Percentiles rank a stretch among this genome's conserved stretches.
Conservation (phyloP, 495 filamentous ascomycete species). For the Aspergillus diversus region DNA sequence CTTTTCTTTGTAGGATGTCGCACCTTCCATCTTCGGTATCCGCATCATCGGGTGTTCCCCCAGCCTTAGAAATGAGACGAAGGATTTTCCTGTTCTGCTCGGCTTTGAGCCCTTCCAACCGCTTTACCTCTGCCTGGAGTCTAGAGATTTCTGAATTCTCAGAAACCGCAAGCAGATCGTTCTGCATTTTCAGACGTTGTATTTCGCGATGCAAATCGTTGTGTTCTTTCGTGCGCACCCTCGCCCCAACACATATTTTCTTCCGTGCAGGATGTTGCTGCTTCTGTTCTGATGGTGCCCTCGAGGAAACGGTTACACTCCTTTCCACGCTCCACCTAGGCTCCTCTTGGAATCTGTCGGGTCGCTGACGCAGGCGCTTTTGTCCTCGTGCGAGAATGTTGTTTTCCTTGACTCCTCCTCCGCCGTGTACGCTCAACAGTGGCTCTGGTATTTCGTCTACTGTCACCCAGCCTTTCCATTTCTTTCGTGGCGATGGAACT, state of each 20-base stretch:
- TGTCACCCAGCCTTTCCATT: no score
- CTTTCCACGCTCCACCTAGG: no score
- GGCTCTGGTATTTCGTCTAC: no score
- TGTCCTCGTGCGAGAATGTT: no score
- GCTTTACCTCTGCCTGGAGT: slow-evolving; percentile 6
- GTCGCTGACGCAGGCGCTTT: no score
- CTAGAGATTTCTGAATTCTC: slow-evolving; percentile 4
- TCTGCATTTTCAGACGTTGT: background rate
- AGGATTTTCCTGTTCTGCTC: background rate
- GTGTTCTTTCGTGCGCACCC: background rate
- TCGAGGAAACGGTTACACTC: no score
- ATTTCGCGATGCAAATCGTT: background rate
- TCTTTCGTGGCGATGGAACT: no score
- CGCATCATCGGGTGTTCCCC: background rate
- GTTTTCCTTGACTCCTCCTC: no score
- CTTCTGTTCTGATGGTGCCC: no score
- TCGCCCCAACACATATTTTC: background rate
- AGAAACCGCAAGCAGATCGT: background rate
- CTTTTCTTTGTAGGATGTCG: background rate
- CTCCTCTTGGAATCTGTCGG: no score
- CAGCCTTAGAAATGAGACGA: background rate
- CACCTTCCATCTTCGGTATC: background rate
- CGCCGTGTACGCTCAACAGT: no score
- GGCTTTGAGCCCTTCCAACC: background rate
- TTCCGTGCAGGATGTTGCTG: no score